Evolutionary conservation across 139 green algal genomes (phyloP), one percentile per base, ranked within the genome.

Genomic region (Chlorella sp.): DNA sequence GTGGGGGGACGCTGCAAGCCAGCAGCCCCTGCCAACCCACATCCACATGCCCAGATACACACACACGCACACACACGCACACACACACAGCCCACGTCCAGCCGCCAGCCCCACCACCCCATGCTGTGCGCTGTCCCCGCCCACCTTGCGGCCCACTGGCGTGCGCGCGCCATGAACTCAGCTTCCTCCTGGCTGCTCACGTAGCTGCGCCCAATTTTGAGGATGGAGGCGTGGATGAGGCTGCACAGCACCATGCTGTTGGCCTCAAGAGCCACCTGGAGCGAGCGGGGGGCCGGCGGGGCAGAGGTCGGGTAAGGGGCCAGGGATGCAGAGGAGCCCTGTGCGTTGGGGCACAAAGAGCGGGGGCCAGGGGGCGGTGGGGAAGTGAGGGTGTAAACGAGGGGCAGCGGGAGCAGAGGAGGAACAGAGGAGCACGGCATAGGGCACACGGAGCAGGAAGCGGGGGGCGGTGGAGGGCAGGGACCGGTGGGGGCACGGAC

Each of bases 141-240:
- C 80, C 0, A 88, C 84, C 26, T 81, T 37, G 68, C 39, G 19
- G 39, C 84, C 77, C 77, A 88, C 14, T 88, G 84, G 12, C 66
- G 84, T 5, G 84, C 84, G 3, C 84, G 66, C 0, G 84, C 84
- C 84, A 88, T 88, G 68, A 88, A 88, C 28, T 88, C 84, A 9
- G 84, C 84, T 30, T 88, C 84, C 61, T 88, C 84, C 40, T 88
- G 84, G 11, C 34, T 40, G 66, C 61, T 80, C 39, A 88, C 68
- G 84, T 88, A 88, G 39, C 26, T 39, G 84, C 84, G 84, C 2
- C 84, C 84, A 9, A 39, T 88, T 15, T 57, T 53, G 26, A 88
- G 84, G 84, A 88, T 88, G 40, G 37, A 68, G 30, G 68, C 84
- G 19, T 88, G 84, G 30, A 88, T 88, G 28, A 88, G 68, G 15